phyloP scores from a whole-genome alignment of 306 rosid genomes.

The Sindora glabra region DNA sequence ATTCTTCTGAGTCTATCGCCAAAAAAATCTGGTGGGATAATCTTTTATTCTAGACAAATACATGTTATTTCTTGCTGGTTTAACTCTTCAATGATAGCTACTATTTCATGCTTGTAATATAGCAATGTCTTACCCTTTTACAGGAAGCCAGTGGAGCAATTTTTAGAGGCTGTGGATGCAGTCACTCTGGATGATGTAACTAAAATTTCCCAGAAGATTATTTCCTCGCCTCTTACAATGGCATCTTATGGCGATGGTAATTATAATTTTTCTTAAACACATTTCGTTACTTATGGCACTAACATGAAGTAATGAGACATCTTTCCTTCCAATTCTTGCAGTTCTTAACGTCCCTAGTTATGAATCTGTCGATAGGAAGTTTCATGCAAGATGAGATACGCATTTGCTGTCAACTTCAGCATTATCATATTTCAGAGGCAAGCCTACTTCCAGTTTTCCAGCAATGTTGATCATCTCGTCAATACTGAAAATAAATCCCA shows the following conservation, averaged over 20 bases:
- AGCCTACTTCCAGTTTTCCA: constrained; percentile 11
- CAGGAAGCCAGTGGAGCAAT: constrained; percentile 88
- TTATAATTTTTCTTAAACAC: background rate
- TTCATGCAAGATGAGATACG: constrained; percentile 55
- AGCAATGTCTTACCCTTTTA: background rate
- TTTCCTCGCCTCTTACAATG: constrained; percentile 92
- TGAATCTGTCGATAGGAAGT: constrained; percentile 57
- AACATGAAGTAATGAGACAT: background rate
- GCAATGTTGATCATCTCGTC: constrained; percentile 10
- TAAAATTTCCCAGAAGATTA: constrained; percentile 51
- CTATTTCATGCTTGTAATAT: background rate
- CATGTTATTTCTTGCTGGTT: background rate
- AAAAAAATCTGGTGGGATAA: background rate
- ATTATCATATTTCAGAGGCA: background rate
- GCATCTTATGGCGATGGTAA: constrained; percentile 94
- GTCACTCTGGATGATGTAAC: constrained; percentile 66
- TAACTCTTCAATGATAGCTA: background rate
- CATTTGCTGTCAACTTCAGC: background rate
- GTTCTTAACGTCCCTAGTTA: constrained; percentile 75
- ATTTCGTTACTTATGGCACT: background rate
- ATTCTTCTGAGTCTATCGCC: background rate
- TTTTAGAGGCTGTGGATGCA: constrained; percentile 73
- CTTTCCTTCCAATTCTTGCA: constrained; percentile 25
- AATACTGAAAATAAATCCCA: constrained; percentile 27
- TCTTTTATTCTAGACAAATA: background rate